Base-by-base conservation (phyloP, 164 flowering plant genomes). In the Stephania japonica region DNA sequence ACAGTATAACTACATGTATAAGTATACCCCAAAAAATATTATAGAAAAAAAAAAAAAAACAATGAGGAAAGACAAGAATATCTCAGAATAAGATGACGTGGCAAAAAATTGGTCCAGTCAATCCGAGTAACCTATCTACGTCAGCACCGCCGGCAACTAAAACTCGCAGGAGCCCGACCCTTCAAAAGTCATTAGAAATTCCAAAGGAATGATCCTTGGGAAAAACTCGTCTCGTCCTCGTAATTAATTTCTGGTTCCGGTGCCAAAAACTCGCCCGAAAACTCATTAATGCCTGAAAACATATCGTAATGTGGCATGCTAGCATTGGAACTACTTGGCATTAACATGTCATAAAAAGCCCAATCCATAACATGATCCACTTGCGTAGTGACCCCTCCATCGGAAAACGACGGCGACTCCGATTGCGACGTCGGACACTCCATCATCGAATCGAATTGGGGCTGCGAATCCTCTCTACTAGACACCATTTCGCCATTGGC, bases 201-300 rank as follows among this genome's bases (percentile, higher is more conserved):
- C 91, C 91, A 88, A n/a, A 88, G 86, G 26, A 75, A 85, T 1
- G 88, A 82, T 2, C 67, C 86, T n/a, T 84, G 77, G 10, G 68
- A 42, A 21, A 65, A 23, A 25, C 42, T 6, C 1, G 61, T 84
- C 23, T 76, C 83, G 11, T 71, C 23, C 23, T 8, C 77, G 26
- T 77, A 81, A 66, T 83, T 84, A 42, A 27, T 9, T 1, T 21
- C 47, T 1, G 21, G 53, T 4, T 19, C 50, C 43, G 80, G 75
- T 1, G 72, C 49, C 2, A 75, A 80, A 70, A 76, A 82, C 10
- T 71, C 80, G 8, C 32, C 47, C 1, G 79, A n/a, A 18, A 80
- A 77, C 66, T 86, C 90, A 56, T 85, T 83, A 67, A 82, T 82
- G 10, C 78, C 87, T 0, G 88, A 80, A 66, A 84, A 84, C 23